These are phyloP conservation scores for Nothomitra cinnamomea DNA, from an alignment of 2,329 filamentous ascomycete species.

Conservation along the genomic window DNA sequence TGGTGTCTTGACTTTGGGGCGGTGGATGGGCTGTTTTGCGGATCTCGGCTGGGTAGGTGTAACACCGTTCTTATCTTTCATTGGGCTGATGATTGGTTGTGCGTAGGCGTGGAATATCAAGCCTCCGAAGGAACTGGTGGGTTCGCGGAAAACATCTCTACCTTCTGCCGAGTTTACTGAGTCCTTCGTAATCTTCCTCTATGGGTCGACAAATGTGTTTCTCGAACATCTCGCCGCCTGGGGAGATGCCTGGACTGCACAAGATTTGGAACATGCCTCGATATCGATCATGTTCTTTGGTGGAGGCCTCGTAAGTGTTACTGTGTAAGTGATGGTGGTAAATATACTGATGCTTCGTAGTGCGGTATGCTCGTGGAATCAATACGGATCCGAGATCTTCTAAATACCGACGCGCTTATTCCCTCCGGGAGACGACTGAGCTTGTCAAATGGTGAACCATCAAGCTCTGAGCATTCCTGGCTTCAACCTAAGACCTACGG, in stretches of 20 bases:
- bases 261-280: conserved; percentile 80
- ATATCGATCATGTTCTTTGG: conserved; percentile 91
- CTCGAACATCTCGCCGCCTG: conserved; percentile 69
- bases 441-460: not conserved
- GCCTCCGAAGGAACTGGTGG: conserved; percentile 38
- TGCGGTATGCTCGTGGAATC: conserved; percentile 80
- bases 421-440: not conserved
- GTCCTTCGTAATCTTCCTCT: conserved; percentile 76
- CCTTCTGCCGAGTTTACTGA: conserved; percentile 81
- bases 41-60: conserved; percentile 57
- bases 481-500: conserved; percentile 44
- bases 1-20: conserved; percentile 68
- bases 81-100: not conserved
- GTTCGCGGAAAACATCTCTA: conserved; percentile 41
- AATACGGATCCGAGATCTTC: conserved; percentile 44
- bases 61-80: not conserved
- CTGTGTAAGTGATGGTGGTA: conserved; percentile 13
- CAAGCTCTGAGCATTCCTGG: conserved; percentile 27
- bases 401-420: conserved; percentile 31
- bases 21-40: conserved; percentile 80
- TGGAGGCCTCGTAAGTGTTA: conserved; percentile 55
- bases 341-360: conserved; percentile 19
- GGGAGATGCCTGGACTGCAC: conserved; percentile 53
- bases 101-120: conserved; percentile 64
- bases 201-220: conserved; percentile 81